Evolutionary conservation across 345 rosid species (phyloP).

Genomic region (Corchorus capsularis): DNA sequence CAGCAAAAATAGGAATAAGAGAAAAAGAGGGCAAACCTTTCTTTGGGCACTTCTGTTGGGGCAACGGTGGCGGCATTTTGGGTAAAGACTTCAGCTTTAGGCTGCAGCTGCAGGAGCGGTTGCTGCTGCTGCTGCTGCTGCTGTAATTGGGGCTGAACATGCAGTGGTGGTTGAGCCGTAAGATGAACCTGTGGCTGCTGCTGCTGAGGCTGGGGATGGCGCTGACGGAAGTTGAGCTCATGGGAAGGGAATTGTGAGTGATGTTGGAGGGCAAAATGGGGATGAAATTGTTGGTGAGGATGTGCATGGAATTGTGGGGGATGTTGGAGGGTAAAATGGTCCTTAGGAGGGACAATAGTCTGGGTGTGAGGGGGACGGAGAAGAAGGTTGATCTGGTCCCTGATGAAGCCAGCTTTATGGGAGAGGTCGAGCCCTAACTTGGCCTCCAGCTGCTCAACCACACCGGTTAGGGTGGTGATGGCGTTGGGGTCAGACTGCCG

Average conservation of each 20-base stretch:
- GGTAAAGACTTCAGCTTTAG: conserved; percentile 29
- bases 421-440: conserved; percentile 79
- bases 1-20: neutral
- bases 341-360: conserved; percentile 33
- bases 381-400: conserved; percentile 78
- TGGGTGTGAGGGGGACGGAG: conserved; percentile 55
- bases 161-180: conserved; percentile 33
- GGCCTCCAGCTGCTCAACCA: conserved; percentile 84
- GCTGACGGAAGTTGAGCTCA: conserved; percentile 75
- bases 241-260: conserved; percentile 46
- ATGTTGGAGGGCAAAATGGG: conserved; percentile 55
- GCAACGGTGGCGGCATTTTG: conserved; percentile 29
- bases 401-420: conserved; percentile 77
- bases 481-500: conserved; percentile 70
- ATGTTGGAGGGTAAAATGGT: conserved; percentile 62
- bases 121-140: conserved; percentile 23
- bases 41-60: conserved; percentile 50
- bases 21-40: conserved; percentile 46
- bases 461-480: conserved; percentile 65
- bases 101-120: neutral
- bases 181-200: conserved; percentile 30
- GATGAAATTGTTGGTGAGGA: conserved; percentile 45
- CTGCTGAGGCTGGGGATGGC: conserved; percentile 34
- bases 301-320: conserved; percentile 43
- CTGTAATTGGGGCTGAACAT: conserved; percentile 19